Conservation (phyloP, 805 yeast species). For the Brettanomyces nanus region DNA sequence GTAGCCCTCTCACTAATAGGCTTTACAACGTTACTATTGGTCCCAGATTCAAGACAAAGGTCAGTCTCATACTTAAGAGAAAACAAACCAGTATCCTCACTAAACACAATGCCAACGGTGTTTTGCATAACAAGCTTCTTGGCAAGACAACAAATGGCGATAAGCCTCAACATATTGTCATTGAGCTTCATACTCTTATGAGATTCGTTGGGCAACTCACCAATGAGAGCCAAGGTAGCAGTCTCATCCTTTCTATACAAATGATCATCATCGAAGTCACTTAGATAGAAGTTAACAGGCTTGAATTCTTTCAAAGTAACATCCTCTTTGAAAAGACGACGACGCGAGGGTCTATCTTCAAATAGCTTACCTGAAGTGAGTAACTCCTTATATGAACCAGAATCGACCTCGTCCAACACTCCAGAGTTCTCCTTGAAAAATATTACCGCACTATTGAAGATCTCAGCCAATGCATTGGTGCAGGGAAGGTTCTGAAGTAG, state of each 20-base stretch:
- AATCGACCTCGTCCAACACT: constrained; percentile 4
- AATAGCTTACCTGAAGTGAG: neutral
- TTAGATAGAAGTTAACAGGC: constrained; percentile 44
- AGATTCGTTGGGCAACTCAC: constrained; percentile 21
- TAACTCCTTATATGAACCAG: constrained; percentile 1
- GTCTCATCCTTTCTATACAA: constrained; percentile 29
- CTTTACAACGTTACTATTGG: neutral
- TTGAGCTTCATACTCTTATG: constrained; percentile 21
- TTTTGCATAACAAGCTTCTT: constrained; percentile 22
- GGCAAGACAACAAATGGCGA: constrained; percentile 27
- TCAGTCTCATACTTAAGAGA: neutral
- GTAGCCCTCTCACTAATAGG: neutral
- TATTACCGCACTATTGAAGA: constrained; percentile 13
- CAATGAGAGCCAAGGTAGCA: constrained; percentile 25
- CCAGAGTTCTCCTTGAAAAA: constrained; percentile 9
- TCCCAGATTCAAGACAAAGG: neutral
- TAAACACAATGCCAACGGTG: constrained; percentile 22
- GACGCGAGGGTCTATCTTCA: constrained; percentile 35
- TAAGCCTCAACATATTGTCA: constrained; percentile 27
- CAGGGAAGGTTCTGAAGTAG: constrained; percentile 17
- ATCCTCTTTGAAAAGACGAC: constrained; percentile 56
- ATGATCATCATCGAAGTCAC: constrained; percentile 53
- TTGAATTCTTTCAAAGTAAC: constrained; percentile 51
- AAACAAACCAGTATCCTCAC: constrained; percentile 10
- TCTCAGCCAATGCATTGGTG: constrained; percentile 12